Percentiles rank a stretch among this genome's conserved stretches.
phyloP scores from a whole-genome alignment of 1,284 basidiomycete genomes.

The Chondrostereum purpureum region DNA sequence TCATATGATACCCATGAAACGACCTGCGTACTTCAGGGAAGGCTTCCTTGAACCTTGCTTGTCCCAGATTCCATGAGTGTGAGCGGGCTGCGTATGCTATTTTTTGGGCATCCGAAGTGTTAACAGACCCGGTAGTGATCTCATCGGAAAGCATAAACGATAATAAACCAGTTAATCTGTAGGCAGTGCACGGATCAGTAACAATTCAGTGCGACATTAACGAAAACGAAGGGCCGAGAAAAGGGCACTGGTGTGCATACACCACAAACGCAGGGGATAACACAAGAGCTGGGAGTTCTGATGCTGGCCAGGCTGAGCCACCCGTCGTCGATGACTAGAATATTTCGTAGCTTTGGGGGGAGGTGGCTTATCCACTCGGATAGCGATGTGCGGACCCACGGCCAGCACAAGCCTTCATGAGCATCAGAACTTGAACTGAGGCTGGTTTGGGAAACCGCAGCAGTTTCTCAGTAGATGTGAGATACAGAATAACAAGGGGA shows the following conservation, averaged over 20 bases:
- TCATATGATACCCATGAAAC: conserved; percentile 4
- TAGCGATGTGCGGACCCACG: no score
- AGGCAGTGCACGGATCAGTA: conserved; percentile 6
- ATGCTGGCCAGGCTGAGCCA: no score
- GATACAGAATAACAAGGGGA: conserved; percentile 12
- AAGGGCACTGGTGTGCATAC: not conserved
- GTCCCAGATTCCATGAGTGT: conserved; percentile 79
- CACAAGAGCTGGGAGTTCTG: no score
- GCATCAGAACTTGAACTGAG: no score
- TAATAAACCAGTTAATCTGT: conserved; percentile 85
- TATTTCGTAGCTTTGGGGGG: no score
- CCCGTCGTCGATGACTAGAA: no score
- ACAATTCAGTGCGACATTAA: conserved; percentile 5
- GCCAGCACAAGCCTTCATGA: no score
- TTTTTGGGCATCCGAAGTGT: conserved; percentile 77
- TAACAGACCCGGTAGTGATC: conserved; percentile 91
- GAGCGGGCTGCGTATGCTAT: conserved; percentile 70
- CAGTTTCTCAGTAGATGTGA: conserved; percentile 11
- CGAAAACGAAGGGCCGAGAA: conserved; percentile 2
- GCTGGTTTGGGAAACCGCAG: not conserved
- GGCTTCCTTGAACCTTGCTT: conserved; percentile 77
- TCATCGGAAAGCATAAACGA: conserved; percentile 97
- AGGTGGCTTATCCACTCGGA: no score
- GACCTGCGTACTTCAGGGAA: conserved; percentile 82
- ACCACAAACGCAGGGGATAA: no score